These are phyloP conservation scores for Cladosporium sp. DNA, from an alignment of 2,329 filamentous ascomycete species.

Conservation along the genomic window DNA sequence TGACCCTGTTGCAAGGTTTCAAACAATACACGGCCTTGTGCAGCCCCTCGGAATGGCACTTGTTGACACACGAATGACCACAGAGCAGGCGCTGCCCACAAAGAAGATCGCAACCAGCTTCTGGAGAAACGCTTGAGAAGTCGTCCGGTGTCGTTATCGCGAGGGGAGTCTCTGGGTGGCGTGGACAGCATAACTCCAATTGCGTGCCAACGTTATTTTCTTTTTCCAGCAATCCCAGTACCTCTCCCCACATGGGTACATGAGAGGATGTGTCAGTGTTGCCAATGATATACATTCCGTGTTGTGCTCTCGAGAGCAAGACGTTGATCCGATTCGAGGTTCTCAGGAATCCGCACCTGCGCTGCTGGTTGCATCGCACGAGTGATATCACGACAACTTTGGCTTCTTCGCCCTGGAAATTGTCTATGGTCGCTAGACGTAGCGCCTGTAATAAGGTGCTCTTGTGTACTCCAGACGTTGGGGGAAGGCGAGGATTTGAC, in stretches of 20 bases:
- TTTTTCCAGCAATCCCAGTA: conserved; percentile 50
- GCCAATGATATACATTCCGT: conserved; percentile 70
- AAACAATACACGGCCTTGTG: conserved; percentile 40
- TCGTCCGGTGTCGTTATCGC: conserved; percentile 52
- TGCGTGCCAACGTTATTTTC: conserved; percentile 46
- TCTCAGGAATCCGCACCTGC: conserved; percentile 62
- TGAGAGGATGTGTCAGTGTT: conserved; percentile 62
- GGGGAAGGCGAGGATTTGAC: not conserved
- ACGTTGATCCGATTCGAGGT: conserved; percentile 68
- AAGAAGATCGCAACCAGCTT: conserved; percentile 55
- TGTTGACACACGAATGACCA: conserved; percentile 42
- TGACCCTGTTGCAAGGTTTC: conserved; percentile 36
- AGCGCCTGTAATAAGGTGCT: conserved; percentile 46
- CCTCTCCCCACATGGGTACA: conserved; percentile 61
- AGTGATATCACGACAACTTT: conserved; percentile 67
- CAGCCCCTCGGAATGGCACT: conserved; percentile 43
- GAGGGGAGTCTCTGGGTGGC: conserved; percentile 54
- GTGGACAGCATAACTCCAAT: conserved; percentile 56
- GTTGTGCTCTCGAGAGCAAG: conserved; percentile 60
- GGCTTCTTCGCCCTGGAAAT: conserved; percentile 71
- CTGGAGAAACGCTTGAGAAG: conserved; percentile 53
- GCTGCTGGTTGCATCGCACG: conserved; percentile 61
- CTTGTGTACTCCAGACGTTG: not conserved
- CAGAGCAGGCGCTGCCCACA: conserved; percentile 46
- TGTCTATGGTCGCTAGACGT: conserved; percentile 59